Base-by-base conservation (phyloP, 1,284 basidiomycete genomes). In the Hemileia vastatrix region DNA sequence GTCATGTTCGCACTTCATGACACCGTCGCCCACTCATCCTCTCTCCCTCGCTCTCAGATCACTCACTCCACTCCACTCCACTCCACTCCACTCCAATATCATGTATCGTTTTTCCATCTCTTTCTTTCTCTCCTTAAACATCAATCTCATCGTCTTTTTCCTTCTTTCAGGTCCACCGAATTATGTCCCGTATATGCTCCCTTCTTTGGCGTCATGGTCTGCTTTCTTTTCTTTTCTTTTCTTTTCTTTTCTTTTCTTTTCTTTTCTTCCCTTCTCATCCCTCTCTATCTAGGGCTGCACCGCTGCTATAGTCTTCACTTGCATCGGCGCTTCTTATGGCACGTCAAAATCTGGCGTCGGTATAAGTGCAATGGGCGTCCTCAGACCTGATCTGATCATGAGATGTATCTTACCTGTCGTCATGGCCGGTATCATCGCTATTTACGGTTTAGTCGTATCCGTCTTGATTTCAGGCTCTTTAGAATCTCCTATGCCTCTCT, bases 341-440 rank as follows among this genome's bases (percentile, higher is more conserved):
- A 79, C 78, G 15, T 75, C 78, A 66, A 79, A 79, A 70, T 77
- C 78, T 15, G 78, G 78, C 65, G 78, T 79, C 65, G 78, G 78
- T 68, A 78, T 79, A 70, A 76, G 76, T 54, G 77, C 78, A 45
- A 79, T 79, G 78, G 78, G 78, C 73, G 78, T 79, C 64, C 74
- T 79, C 18, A 74, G 78, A 54, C 78, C 78, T 31, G 78, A 79
- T 67, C 72, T 79, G 50, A 59, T 59, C 49, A 59, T 59, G 57
- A 59, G 53, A 59, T 59, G 57, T 45, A 74, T 74, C 65, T 64
- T 74, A 23, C 72, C 72, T 54, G 71, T 74, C 66, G 72, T 75
- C 68, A 75, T 75, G 73, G 73, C 73, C 47, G 73, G 73, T 73
- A 75, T 75, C 65, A 75, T 75, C 61, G 73, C 71, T 59, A 71